Percentiles rank a stretch among this genome's conserved stretches.
phyloP scores from a whole-genome alignment of 2,329 filamentous ascomycete genomes.

The Aureobasidium sp. region DNA sequence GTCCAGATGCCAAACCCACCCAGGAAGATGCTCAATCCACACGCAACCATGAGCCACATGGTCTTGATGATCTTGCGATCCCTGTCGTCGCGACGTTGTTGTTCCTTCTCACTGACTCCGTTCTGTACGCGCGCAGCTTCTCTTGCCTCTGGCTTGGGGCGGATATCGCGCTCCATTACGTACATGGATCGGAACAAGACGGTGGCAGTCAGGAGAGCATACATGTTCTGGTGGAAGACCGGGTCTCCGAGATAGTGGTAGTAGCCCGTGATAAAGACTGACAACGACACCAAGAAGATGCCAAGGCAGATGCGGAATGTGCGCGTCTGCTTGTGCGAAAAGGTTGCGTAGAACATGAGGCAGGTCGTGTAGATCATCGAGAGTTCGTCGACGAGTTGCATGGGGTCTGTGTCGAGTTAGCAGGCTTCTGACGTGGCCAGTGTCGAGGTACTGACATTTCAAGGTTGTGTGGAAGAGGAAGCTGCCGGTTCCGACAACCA shows the following conservation, averaged over 20 bases:
- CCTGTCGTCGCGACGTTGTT: slow-evolving; percentile 43
- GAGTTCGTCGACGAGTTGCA: slow-evolving; percentile 62
- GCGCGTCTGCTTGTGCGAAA: slow-evolving; percentile 56
- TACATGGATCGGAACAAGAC: slow-evolving; percentile 67
- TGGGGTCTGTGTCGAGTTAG: slow-evolving; percentile 44
- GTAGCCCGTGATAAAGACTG: slow-evolving; percentile 62
- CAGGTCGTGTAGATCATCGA: slow-evolving; percentile 66
- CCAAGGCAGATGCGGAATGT: slow-evolving; percentile 47
- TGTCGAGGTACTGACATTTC: slow-evolving; percentile 41
- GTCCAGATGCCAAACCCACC: slow-evolving; percentile 70
- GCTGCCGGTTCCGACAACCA: slow-evolving; percentile 52
- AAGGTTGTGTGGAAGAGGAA: slow-evolving; percentile 56
- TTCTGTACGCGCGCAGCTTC: slow-evolving; percentile 29
- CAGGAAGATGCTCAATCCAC: slow-evolving; percentile 62
- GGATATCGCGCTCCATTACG: slow-evolving; percentile 61
- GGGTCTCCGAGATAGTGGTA: slow-evolving; percentile 80
- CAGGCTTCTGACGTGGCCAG: not conserved
- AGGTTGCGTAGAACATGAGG: slow-evolving; percentile 63
- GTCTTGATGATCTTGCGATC: slow-evolving; percentile 50
- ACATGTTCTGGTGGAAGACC: slow-evolving; percentile 72
- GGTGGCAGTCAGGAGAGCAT: slow-evolving; percentile 60
- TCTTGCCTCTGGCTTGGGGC: slow-evolving; percentile 44
- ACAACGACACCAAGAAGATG: slow-evolving; percentile 43
- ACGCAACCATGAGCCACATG: slow-evolving; percentile 68
- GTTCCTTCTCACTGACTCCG: slow-evolving; percentile 19